A percentile compares a stretch with the other conserved stretches of the same genome.
These are phyloP conservation scores for Auriscalpium microsporum DNA, from an alignment of 768 basidiomycete species.

Conservation along the genomic window DNA sequence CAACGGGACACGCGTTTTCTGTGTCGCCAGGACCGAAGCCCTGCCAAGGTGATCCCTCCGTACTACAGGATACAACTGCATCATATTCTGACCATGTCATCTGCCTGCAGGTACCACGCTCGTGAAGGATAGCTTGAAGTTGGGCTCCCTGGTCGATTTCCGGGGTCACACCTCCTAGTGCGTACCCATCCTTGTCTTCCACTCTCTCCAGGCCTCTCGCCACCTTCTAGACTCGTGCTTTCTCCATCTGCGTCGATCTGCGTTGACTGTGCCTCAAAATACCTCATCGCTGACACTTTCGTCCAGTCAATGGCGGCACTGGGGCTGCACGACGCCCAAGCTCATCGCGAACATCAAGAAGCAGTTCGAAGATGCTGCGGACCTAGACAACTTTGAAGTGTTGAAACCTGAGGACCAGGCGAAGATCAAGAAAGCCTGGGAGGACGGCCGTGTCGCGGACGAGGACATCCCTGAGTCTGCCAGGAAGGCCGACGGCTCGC, in stretches of 20 bases:
- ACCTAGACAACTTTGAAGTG: constrained; percentile 82
- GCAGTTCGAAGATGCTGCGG: constrained; percentile 45
- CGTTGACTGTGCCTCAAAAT: too few relatives aligned
- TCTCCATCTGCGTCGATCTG: background rate
- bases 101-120: constrained; percentile 53
- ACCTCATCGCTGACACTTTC: background rate
- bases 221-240: too few relatives aligned
- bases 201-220: too few relatives aligned
- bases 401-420: constrained; percentile 61
- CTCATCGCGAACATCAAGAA: constrained; percentile 68
- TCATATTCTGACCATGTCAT: background rate
- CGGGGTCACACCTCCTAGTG: constrained; percentile 63
- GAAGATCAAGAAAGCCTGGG: constrained; percentile 63
- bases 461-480: constrained; percentile 78
- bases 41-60: constrained; percentile 45
- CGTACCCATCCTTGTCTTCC: constrained; percentile 11
- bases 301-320: constrained; percentile 77
- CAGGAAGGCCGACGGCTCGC: constrained; percentile 42
- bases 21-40: constrained; percentile 59
- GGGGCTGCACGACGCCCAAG: constrained; percentile 74
- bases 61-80: too few relatives aligned
- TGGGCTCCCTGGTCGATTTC: constrained; percentile 72
- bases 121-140: constrained; percentile 59
- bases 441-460: constrained; percentile 68
- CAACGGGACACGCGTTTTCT: constrained; percentile 18